Evolutionary conservation across 2,329 filamentous ascomycete species (phyloP).

Genomic region (Colletotrichum phormii): DNA sequence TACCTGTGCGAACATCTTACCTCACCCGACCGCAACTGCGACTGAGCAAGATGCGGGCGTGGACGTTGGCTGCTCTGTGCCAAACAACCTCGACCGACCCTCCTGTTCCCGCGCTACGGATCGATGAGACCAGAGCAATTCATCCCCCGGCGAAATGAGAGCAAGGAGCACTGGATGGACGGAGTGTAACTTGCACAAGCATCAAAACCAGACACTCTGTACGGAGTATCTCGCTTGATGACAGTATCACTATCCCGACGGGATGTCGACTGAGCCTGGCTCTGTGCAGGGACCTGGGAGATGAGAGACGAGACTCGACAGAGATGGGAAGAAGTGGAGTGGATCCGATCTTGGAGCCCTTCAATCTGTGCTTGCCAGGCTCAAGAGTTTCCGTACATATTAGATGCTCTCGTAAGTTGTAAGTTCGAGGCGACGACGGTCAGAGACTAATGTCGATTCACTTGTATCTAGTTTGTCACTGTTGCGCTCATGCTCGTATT

Average conservation of each 20-base stretch:
- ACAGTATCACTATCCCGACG: conserved; percentile 1
- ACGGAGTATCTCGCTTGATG: background rate
- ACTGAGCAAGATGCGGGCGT: conserved; percentile 20
- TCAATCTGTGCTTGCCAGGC: background rate
- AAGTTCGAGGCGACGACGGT: background rate
- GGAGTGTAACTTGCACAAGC: conserved; percentile 17
- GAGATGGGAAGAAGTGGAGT: background rate
- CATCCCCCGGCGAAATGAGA: conserved; percentile 18
- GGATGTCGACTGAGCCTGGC: background rate
- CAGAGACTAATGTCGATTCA: background rate
- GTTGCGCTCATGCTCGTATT: background rate
- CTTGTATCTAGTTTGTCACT: background rate
- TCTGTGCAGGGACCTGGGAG: background rate
- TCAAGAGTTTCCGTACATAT: background rate
- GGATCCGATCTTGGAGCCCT: conserved; percentile 5
- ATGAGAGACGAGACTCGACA: background rate
- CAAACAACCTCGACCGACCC: conserved; percentile 30
- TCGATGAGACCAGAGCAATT: conserved; percentile 25
- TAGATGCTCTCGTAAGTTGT: background rate
- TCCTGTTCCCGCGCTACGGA: conserved; percentile 19
- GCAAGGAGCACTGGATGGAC: conserved; percentile 22
- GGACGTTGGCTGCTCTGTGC: conserved; percentile 18
- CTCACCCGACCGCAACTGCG: conserved; percentile 32
- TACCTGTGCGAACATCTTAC: conserved; percentile 20
- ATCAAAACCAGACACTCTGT: conserved; percentile 18